Evolutionary conservation across 2,329 filamentous ascomycete species (phyloP).

Genomic region (Aspergillus latus): DNA sequence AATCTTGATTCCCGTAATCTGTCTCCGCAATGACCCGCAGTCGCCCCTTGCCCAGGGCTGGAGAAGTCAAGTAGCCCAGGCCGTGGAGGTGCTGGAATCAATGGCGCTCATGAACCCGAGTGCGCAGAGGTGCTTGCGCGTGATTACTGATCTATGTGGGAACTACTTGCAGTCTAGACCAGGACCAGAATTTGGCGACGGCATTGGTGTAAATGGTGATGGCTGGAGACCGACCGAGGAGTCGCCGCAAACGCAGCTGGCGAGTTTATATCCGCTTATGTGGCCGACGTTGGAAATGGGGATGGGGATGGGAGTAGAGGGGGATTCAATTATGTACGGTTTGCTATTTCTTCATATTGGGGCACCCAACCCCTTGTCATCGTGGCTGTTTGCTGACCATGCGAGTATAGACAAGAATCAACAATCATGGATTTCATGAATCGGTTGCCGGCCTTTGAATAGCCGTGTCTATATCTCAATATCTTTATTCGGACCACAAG

Average conservation of each 20-base stretch:
- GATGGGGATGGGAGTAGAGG: background rate
- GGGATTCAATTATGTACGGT: background rate
- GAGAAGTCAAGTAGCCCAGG: background rate
- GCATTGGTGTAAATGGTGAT: background rate
- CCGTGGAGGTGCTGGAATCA: background rate
- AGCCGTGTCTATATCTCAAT: no score
- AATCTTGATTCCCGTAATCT: background rate
- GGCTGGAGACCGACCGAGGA: background rate
- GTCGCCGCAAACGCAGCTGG: background rate
- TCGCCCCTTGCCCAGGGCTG: background rate
- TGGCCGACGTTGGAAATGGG: background rate
- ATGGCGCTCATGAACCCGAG: background rate
- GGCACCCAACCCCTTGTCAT: no score
- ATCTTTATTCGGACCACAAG: background rate
- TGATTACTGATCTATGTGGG: background rate
- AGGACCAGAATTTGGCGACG: no score
- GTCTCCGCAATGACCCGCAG: background rate
- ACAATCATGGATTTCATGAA: conserved; percentile 1
- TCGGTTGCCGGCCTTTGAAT: background rate
- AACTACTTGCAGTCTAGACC: background rate
- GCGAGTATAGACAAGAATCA: background rate
- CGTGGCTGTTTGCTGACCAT: no score
- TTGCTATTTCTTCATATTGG: background rate
- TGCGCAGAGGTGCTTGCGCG: background rate
- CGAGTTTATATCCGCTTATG: background rate